These are phyloP conservation scores for Bryoglossum gracile DNA, from an alignment of 495 filamentous ascomycete species.

Conservation along the genomic window DNA sequence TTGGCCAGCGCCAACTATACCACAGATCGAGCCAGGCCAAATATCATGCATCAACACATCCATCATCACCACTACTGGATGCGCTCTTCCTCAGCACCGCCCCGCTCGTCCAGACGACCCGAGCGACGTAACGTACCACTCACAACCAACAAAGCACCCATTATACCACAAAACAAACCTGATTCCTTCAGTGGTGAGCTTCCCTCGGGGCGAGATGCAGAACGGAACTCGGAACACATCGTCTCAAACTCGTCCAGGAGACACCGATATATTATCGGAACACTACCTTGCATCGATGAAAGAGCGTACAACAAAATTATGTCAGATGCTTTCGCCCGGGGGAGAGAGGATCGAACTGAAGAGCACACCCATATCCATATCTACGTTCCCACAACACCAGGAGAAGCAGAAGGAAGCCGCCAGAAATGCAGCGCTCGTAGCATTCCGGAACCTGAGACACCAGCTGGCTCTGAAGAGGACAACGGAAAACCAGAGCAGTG, in stretches of 20 bases:
- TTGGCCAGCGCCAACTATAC: constrained; percentile 11
- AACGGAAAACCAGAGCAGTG: not conserved
- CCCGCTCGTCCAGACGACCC: constrained; percentile 6
- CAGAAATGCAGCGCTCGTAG: constrained; percentile 1
- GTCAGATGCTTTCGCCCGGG: constrained; percentile 10
- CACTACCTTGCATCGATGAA: constrained; percentile 6
- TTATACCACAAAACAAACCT: not conserved
- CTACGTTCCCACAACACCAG: constrained; percentile 16
- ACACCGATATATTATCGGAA: constrained; percentile 23
- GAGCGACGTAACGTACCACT: not conserved
- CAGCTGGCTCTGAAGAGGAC: constrained; percentile 1
- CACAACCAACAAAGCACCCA: constrained; percentile 2
- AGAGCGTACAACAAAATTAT: constrained; percentile 12
- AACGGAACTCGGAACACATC: constrained; percentile 9
- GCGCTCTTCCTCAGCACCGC: constrained; percentile 26
- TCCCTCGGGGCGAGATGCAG: constrained; percentile 6
- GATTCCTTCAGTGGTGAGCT: constrained; percentile 9
- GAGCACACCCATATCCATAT: constrained; percentile 25
- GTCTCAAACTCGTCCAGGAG: constrained; percentile 15
- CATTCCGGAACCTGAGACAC: constrained; percentile 10
- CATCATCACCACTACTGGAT: constrained; percentile 53
- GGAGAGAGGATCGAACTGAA: constrained; percentile 7
- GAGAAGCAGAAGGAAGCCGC: constrained; percentile 6
- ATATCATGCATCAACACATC: constrained; percentile 41
- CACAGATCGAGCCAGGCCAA: constrained; percentile 4